Evolutionary conservation across 306 rosid species (phyloP).

Genomic region (Malus sieversii): DNA sequence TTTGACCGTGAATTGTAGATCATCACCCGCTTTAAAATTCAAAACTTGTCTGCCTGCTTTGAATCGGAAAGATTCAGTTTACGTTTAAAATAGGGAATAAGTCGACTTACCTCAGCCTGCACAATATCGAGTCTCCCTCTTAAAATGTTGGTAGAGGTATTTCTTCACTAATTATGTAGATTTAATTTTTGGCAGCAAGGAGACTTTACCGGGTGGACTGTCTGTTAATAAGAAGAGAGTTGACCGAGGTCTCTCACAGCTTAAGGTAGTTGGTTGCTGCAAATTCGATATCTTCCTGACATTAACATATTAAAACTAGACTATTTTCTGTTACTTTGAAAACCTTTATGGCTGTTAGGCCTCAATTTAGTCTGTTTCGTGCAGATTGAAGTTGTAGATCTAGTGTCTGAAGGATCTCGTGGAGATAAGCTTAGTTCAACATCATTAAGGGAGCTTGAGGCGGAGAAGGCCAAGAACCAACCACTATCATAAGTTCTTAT

Average conservation of each 20-base stretch:
- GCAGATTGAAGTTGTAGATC: conserved; percentile 96
- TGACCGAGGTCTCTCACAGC: conserved; percentile 62
- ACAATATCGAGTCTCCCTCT: too few relatives aligned
- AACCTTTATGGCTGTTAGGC: background rate
- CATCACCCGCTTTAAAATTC: background rate
- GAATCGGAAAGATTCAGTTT: background rate
- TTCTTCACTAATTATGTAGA: conserved; percentile 17
- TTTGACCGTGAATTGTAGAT: background rate
- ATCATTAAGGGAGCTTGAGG: conserved; percentile 59
- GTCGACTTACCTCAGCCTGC: background rate
- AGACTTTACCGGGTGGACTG: conserved; percentile 84
- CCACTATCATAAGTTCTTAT: background rate
- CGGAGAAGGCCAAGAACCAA: conserved; percentile 45
- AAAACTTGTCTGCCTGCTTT: background rate
- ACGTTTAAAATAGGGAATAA: background rate
- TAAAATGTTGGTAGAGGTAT: background rate
- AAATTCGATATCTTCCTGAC: background rate
- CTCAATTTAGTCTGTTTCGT: conserved; percentile 12
- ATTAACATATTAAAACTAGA: background rate
- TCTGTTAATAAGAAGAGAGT: conserved; percentile 80
- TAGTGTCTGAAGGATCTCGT: conserved; percentile 54
- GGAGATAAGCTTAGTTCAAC: conserved; percentile 79
- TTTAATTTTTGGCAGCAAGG: conserved; percentile 60
- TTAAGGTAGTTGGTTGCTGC: conserved; percentile 51
- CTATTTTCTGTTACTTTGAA: background rate